Conservation (phyloP, 2,329 filamentous ascomycete genomes). For the Colletotrichum aenigma region DNA sequence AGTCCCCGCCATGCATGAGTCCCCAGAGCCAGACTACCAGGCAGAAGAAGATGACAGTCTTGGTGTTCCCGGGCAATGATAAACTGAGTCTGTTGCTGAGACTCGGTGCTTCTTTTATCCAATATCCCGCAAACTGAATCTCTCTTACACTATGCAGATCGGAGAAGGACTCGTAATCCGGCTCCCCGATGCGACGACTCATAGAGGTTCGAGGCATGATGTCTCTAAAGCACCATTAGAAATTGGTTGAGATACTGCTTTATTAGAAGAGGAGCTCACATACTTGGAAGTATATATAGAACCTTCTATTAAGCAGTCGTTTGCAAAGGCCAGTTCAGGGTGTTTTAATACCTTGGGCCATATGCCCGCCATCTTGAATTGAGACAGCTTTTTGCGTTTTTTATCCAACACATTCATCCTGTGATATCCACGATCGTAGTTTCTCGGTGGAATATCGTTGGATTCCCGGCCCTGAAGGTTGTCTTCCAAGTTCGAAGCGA, state of each 20-base stretch:
- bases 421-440: neutral
- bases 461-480: too few species aligned
- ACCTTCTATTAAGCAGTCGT: neutral
- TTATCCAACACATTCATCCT: neutral
- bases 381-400: neutral
- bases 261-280: too few species aligned
- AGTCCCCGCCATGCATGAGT: neutral
- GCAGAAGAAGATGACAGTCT: accelerated
- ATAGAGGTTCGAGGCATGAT: neutral
- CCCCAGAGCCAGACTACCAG: neutral
- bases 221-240: neutral
- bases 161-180: too few species aligned
- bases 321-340: neutral
- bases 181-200: too few species aligned
- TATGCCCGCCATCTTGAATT: neutral
- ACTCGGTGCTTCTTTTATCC: accelerated
- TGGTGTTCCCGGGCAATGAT: neutral
- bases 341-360: neutral
- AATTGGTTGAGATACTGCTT: too few species aligned
- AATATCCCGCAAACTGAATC: neutral
- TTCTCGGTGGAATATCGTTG: too few species aligned
- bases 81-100: too few species aligned
- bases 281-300: neutral
- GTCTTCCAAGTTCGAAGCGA: too few species aligned
- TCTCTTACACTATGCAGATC: neutral